Conservation (phyloP, 2,329 filamentous ascomycete species). For the Metarhizium album region DNA sequence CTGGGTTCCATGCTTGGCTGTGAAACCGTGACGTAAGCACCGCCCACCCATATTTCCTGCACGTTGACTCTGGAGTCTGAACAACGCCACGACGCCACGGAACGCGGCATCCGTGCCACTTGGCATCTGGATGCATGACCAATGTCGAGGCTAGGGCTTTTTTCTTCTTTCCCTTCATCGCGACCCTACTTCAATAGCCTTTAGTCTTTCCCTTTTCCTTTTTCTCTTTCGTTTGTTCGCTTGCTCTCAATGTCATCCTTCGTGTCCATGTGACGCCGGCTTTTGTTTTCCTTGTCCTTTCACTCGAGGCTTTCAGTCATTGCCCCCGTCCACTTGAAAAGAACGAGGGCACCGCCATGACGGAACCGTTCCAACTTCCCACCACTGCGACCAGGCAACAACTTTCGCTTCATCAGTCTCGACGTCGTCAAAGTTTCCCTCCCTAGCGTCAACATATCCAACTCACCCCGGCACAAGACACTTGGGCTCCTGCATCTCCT, state of each 20-base stretch:
- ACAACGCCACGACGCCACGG: no score
- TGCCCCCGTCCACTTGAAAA: background rate
- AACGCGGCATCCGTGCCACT: no score
- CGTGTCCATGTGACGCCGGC: background rate
- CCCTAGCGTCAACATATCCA: background rate
- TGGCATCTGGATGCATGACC: background rate
- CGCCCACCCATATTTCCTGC: no score
- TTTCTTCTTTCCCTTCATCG: background rate
- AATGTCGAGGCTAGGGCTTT: background rate
- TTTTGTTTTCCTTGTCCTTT: background rate
- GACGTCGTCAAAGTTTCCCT: background rate
- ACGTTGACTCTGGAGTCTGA: no score
- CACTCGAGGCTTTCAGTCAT: no score
- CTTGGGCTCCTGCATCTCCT: background rate
- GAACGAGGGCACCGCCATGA: background rate
- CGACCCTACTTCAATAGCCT: background rate
- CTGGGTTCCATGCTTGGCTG: no score
- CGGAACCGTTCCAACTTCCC: no score
- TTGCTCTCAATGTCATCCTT: background rate
- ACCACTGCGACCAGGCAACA: background rate
- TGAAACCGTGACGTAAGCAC: no score
- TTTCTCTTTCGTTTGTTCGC: background rate
- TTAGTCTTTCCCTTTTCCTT: background rate
- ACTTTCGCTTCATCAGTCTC: background rate
- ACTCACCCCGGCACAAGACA: background rate